A percentile compares a stretch with the other conserved stretches of the same genome.
These are phyloP conservation scores for Penicillium lagena DNA, from an alignment of 495 filamentous ascomycete species.

Conservation along the genomic window DNA sequence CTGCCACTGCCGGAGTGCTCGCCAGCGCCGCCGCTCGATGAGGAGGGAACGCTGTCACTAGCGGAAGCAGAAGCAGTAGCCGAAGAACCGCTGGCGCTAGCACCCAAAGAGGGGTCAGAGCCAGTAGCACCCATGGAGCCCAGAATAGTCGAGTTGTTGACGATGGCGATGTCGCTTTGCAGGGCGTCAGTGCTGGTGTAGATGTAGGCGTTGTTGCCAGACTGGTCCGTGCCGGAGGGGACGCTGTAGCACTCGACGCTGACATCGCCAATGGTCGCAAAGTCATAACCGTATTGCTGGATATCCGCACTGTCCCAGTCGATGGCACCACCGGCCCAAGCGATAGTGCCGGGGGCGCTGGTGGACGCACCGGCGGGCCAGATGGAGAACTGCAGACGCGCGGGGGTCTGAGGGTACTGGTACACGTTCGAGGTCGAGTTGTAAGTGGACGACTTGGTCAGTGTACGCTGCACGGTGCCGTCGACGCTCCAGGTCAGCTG, in stretches of 20 bases:
- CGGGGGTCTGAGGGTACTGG: conserved; percentile 85
- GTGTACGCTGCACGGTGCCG: conserved; percentile 63
- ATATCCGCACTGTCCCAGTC: conserved; percentile 82
- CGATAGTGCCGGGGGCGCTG: conserved; percentile 79
- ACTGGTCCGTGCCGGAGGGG: conserved; percentile 52
- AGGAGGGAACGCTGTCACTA: conserved; percentile 31
- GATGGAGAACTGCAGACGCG: conserved; percentile 90
- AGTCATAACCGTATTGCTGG: conserved; percentile 82
- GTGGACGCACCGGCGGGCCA: conserved; percentile 84
- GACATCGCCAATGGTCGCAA: conserved; percentile 71
- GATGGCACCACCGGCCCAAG: conserved; percentile 86
- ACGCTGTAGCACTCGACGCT: conserved; percentile 79
- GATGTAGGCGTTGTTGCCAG: conserved; percentile 62
- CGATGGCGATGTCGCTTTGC: conserved; percentile 69
- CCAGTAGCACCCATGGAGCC: conserved; percentile 74
- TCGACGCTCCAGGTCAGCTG: conserved; percentile 80
- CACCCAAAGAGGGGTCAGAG: conserved; percentile 52
- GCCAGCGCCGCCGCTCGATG: conserved; percentile 22
- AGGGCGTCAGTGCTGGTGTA: conserved; percentile 60
- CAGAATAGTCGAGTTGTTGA: conserved; percentile 69
- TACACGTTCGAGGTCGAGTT: conserved; percentile 78
- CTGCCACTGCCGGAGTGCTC: conserved; percentile 13
- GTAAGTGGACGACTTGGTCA: conserved; percentile 72
- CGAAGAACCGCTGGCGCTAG: conserved; percentile 17
- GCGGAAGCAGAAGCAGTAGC: conserved; percentile 10